Evolutionary conservation across 2,329 filamentous ascomycete genomes (phyloP).

Genomic region (Alternaria gansuensis): DNA sequence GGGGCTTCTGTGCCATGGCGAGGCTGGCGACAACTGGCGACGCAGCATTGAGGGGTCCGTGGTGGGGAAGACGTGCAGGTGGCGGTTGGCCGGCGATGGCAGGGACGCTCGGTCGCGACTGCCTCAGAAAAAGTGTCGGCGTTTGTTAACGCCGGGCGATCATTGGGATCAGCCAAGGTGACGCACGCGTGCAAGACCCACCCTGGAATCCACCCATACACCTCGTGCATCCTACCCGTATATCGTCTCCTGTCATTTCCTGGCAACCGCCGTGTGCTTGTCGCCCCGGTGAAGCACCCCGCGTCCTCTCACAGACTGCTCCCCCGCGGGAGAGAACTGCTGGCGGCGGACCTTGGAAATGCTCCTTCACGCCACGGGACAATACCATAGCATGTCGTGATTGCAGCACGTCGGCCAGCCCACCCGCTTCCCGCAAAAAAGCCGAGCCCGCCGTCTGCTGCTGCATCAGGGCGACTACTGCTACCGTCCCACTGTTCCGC

Average conservation of each 20-base stretch:
- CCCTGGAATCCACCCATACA: neutral
- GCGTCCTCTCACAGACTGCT: conserved; percentile 1
- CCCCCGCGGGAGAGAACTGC: neutral
- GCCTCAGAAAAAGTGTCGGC: conserved; percentile 24
- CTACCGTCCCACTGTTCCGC: conserved; percentile 10
- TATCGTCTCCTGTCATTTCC: conserved; percentile 10
- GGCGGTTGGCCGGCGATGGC: conserved; percentile 16
- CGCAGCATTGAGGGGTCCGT: conserved; percentile 37
- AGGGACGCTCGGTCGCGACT: conserved; percentile 11
- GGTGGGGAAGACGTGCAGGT: conserved; percentile 3
- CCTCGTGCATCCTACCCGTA: neutral
- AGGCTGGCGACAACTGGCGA: conserved; percentile 33
- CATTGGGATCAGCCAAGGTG: conserved; percentile 15
- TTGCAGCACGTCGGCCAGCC: conserved; percentile 15
- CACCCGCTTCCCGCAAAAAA: conserved; percentile 12
- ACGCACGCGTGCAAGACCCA: conserved; percentile 5
- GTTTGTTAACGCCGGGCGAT: conserved; percentile 20
- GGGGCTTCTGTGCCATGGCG: conserved; percentile 27
- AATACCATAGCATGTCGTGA: conserved; percentile 22
- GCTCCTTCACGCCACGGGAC: conserved; percentile 18
- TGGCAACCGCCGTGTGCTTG: conserved; percentile 5
- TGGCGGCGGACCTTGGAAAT: neutral
- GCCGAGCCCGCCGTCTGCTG: conserved; percentile 18
- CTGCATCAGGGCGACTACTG: neutral
- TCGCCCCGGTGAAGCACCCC: conserved; percentile 6